Evolutionary conservation across 495 filamentous ascomycete genomes (phyloP).

Genomic region (Trichoderma reesei): DNA sequence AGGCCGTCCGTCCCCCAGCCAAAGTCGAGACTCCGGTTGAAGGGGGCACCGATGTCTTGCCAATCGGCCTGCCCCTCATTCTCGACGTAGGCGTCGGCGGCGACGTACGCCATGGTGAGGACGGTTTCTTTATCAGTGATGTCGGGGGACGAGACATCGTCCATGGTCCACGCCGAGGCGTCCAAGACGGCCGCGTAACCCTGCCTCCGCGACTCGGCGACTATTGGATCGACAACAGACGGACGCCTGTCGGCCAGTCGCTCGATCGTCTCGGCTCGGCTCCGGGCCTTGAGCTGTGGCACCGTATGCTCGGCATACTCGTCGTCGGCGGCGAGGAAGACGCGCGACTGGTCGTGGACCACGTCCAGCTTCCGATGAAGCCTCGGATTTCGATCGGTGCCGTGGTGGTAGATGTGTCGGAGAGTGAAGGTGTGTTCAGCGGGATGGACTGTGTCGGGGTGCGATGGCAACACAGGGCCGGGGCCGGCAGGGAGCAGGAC

Average conservation of each 20-base stretch:
- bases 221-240: constrained; percentile 62
- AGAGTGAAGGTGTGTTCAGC: constrained; percentile 52
- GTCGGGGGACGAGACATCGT: constrained; percentile 70
- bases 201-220: constrained; percentile 53
- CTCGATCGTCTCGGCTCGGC: constrained; percentile 56
- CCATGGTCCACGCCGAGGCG: constrained; percentile 71
- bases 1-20: constrained; percentile 88
- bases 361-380: constrained; percentile 71
- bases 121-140: constrained; percentile 79
- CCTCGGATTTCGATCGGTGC: constrained; percentile 58
- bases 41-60: constrained; percentile 68
- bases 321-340: constrained; percentile 60
- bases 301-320: constrained; percentile 36
- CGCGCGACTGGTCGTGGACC: constrained; percentile 42
- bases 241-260: constrained; percentile 71
- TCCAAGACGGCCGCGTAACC: constrained; percentile 50
- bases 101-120: constrained; percentile 73
- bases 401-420: constrained; percentile 87
- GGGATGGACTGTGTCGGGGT: constrained; percentile 29
- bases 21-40: constrained; percentile 75
- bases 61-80: constrained; percentile 63
- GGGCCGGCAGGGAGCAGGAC: constrained; percentile 27
- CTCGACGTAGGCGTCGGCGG: constrained; percentile 78
- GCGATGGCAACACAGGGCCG: constrained; percentile 24
- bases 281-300: constrained; percentile 44